phyloP scores from a whole-genome alignment of 2,329 filamentous ascomycete species.

The Sclerotinia spermophila region DNA sequence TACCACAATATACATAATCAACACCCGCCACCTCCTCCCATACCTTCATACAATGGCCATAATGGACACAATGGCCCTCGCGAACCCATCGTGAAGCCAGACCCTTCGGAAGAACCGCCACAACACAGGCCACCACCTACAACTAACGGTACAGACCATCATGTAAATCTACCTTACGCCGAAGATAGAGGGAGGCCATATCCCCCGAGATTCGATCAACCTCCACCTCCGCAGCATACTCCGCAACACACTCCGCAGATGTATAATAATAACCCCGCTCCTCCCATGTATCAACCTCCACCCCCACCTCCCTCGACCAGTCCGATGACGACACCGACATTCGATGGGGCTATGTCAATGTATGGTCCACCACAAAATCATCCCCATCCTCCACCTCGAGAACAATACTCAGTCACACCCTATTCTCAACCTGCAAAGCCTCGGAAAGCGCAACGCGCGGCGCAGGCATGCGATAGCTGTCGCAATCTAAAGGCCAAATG shows the following conservation, averaged over 20 bases:
- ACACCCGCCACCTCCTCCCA: constrained; percentile 34
- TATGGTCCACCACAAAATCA: constrained; percentile 23
- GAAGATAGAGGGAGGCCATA: constrained; percentile 27
- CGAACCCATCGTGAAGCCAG: constrained; percentile 55
- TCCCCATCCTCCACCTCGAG: constrained; percentile 22
- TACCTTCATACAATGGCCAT: constrained; percentile 38
- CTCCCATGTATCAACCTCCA: constrained; percentile 22
- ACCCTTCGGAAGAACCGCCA: constrained; percentile 40
- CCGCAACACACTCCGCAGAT: constrained; percentile 11
- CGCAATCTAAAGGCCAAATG: constrained; percentile 86
- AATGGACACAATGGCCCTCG: constrained; percentile 35
- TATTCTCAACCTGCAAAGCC: constrained; percentile 15
- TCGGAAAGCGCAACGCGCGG: constrained; percentile 35
- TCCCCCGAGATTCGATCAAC: constrained; percentile 26
- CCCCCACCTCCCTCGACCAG: constrained; percentile 29
- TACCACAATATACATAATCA: constrained; percentile 36
- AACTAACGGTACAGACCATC: constrained; percentile 31
- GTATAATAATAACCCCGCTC: constrained; percentile 21
- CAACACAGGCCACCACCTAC: constrained; percentile 38
- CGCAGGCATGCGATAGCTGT: constrained; percentile 85
- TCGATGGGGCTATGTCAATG: constrained; percentile 21
- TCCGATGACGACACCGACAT: constrained; percentile 31
- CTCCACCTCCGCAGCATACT: constrained; percentile 22
- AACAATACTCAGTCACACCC: constrained; percentile 24
- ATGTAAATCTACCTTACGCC: constrained; percentile 29